These are phyloP conservation scores for Mollisia scopiformis DNA, from an alignment of 2,329 filamentous ascomycete species.

Conservation along the genomic window DNA sequence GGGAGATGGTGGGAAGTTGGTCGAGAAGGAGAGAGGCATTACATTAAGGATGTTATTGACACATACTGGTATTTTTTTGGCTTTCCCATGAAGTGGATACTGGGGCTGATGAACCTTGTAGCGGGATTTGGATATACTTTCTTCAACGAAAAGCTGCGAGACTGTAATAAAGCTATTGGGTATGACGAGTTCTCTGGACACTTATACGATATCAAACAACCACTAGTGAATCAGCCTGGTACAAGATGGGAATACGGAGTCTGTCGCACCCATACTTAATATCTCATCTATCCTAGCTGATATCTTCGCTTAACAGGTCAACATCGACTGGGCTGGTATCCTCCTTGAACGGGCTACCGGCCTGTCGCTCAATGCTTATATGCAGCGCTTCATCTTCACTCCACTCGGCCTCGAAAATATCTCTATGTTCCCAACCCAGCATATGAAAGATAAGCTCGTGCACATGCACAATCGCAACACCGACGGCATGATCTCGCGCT, in stretches of 20 bases:
- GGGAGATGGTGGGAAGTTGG: slow-evolving; percentile 38
- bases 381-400: slow-evolving; percentile 22
- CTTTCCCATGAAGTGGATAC: neutral
- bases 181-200: slow-evolving; percentile 26
- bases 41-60: slow-evolving; percentile 59
- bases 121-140: slow-evolving; percentile 61
- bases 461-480: slow-evolving; percentile 54
- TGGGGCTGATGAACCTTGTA: neutral
- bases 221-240: slow-evolving; percentile 65
- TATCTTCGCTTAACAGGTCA: neutral
- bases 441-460: slow-evolving; percentile 45
- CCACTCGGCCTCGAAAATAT: slow-evolving; percentile 20
- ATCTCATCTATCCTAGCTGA: neutral
- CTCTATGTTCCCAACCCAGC: neutral
- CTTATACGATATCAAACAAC: slow-evolving; percentile 20
- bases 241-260: slow-evolving; percentile 48
- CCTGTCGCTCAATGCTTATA: slow-evolving; percentile 22
- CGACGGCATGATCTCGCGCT: slow-evolving; percentile 32
- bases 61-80: slow-evolving; percentile 39
- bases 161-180: slow-evolving; percentile 47
- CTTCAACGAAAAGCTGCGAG: slow-evolving; percentile 52
- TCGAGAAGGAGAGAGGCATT: slow-evolving; percentile 48
- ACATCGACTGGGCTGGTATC: slow-evolving; percentile 49
- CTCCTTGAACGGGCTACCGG: slow-evolving; percentile 45
- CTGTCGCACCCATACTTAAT: neutral